Base-by-base conservation (phyloP, 768 basidiomycete genomes). In the Xerocomus spinulosus region DNA sequence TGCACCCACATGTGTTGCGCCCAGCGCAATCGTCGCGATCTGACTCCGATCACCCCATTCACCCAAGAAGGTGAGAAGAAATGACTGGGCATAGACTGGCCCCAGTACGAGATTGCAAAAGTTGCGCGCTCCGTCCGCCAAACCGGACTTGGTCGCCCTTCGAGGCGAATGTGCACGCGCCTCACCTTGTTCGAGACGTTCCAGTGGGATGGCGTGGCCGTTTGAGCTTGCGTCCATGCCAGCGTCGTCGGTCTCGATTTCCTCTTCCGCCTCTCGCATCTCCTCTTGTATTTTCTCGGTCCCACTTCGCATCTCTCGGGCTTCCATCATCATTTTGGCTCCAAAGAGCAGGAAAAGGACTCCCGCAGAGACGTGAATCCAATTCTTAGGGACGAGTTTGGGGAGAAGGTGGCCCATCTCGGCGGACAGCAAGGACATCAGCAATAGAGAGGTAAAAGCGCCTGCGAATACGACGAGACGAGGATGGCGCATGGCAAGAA, bases 21-120 rank as follows among this genome's bases (percentile, higher is more conserved):
- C 95, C 44, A 98, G 73, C 5, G 92, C 94, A 53, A 98, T 95
- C 2, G 96, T 98, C 2, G 96, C 87, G 58, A 98, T 92, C 71
- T 99, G 95, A 61, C 92, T 95, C 44, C 95, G 72, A 70, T 98
- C 96, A 1, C 96, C 95, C 96, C 96, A 98, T 70, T 99, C 96
- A 9, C 94, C 96, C n/a, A 99, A 74, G 69, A 97, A 97, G 0
- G 95, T 98, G 50, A 99, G 74, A 26, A 95, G 72, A 60, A 99
- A 97, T 0, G 92, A 82, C 67, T 99, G 93, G 3, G 93, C 92
- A 61, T 97, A 95, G 2, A 96, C 91, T 1, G 95, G 95, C 1
- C 90, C 92, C 17, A 97, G 70, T 55, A 94, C 67, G 15, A 93
- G 70, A 58, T 82, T 84, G 64, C 81, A 86, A 58, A 92, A 84